Evolutionary conservation across 2,329 filamentous ascomycete species (phyloP).

Genomic region (Aspergillus pseudonomiae): DNA sequence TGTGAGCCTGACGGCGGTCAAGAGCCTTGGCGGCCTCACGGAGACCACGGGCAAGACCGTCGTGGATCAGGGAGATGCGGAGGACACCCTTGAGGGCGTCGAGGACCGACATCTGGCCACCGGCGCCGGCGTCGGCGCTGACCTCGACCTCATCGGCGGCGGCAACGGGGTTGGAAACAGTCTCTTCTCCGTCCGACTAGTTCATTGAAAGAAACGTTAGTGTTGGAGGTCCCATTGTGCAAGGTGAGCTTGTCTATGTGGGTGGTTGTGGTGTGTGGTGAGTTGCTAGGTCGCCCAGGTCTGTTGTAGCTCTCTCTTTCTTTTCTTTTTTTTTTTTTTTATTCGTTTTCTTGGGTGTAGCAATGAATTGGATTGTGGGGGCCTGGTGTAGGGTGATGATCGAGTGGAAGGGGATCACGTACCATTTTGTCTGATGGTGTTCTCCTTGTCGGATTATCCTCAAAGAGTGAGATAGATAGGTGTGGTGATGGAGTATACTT

Average conservation of each 20-base stretch:
- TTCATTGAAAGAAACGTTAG: constrained; percentile 21
- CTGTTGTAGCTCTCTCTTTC: not conserved
- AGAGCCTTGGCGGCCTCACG: constrained; percentile 98
- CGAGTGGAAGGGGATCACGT: constrained; percentile 23
- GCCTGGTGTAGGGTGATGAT: not conserved
- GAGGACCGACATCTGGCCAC: constrained; percentile 85
- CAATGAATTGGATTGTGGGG: too few relatives aligned
- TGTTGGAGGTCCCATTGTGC: not conserved
- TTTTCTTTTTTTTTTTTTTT: not conserved
- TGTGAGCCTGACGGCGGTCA: constrained; percentile 97
- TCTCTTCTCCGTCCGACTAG: constrained; percentile 99
- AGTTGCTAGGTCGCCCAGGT: not conserved
- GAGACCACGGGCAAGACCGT: constrained; percentile 96
- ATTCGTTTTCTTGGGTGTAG: not conserved
- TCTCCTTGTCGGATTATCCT: constrained; percentile 56
- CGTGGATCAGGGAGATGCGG: constrained; percentile 98
- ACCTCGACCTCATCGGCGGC: constrained; percentile 94
- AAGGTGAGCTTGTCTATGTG: not conserved
- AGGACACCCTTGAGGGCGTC: constrained; percentile 99
- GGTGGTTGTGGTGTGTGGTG: not conserved
- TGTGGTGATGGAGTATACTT: constrained; percentile 28
- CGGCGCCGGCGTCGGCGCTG: constrained; percentile 77
- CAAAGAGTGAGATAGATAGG: constrained; percentile 48
- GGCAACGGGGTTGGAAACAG: constrained; percentile 67
- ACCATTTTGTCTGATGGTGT: constrained; percentile 49